phyloP scores from a whole-genome alignment of 352 stramenopile genomes.

The Pythium apleroticum region DNA sequence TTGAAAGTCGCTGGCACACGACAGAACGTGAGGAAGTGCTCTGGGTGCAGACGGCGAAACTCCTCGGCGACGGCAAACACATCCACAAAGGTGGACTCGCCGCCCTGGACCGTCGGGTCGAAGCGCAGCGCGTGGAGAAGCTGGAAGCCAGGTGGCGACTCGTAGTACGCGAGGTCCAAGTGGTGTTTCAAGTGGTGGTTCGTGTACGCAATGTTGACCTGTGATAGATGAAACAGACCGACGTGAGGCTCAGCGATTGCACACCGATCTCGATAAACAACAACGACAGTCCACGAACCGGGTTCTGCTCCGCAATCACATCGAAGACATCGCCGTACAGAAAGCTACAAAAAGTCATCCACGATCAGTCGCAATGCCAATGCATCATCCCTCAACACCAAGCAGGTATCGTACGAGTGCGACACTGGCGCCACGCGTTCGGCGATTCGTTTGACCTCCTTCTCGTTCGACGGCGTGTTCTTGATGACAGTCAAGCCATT shows the following conservation, averaged over 20 bases:
- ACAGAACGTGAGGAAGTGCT: constrained; percentile 77
- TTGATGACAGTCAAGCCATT: constrained; percentile 70
- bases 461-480: constrained; percentile 57
- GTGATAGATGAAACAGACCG: neutral
- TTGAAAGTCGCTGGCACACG: constrained; percentile 93
- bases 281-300: constrained; percentile 43
- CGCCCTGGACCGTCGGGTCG: constrained; percentile 78
- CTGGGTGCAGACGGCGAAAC: constrained; percentile 57
- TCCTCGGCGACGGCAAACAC: constrained; percentile 75
- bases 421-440: constrained; percentile 80
- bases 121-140: constrained; percentile 92
- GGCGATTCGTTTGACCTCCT: constrained; percentile 70
- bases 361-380: neutral
- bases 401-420: constrained; percentile 51
- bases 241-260: too few species aligned
- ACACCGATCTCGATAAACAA: too few species aligned
- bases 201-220: constrained; percentile 96
- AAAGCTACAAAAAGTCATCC: constrained; percentile 38
- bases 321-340: constrained; percentile 88
- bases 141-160: constrained; percentile 95
- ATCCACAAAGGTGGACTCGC: constrained; percentile 86
- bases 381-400: neutral
- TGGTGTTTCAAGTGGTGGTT: constrained; percentile 89
- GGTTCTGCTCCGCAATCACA: constrained; percentile 76
- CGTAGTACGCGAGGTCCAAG: constrained; percentile 96